These are phyloP conservation scores for Sclerotinia minor DNA, from an alignment of 2,329 filamentous ascomycete genomes.

Conservation along the genomic window DNA sequence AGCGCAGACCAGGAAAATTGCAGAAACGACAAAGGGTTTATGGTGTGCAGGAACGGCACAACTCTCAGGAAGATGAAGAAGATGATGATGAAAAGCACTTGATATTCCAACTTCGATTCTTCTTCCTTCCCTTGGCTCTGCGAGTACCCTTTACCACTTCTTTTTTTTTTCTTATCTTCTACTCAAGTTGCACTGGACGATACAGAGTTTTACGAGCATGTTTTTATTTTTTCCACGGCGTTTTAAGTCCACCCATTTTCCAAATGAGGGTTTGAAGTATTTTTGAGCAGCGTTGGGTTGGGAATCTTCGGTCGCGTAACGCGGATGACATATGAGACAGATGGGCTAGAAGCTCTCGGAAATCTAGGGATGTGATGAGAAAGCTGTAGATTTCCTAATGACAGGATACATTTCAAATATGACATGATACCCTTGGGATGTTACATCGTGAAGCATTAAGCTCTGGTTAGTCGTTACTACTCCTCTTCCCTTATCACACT, in stretches of 20 bases:
- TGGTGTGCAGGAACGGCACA: slow-evolving; percentile 48
- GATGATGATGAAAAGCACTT: slow-evolving; percentile 18
- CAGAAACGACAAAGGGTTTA: slow-evolving; percentile 57
- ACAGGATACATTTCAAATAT: slow-evolving; percentile 20
- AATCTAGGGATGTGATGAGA: slow-evolving; percentile 2
- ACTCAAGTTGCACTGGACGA: neutral
- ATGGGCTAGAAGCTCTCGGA: slow-evolving; percentile 7
- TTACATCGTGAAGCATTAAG: neutral
- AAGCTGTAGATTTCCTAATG: slow-evolving; percentile 16
- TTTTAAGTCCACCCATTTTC: neutral
- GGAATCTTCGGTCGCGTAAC: neutral
- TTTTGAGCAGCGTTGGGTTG: slow-evolving; percentile 4
- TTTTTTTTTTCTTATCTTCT: neutral
- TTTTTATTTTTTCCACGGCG: slow-evolving; percentile 2
- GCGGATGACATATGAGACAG: slow-evolving; percentile 15
- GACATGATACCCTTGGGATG: neutral
- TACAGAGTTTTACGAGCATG: neutral
- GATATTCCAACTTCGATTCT: slow-evolving; percentile 17
- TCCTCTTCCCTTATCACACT: neutral
- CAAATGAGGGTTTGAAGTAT: slow-evolving; percentile 9
- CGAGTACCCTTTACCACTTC: slow-evolving; percentile 3
- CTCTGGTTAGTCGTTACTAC: neutral
- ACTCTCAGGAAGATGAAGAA: slow-evolving; percentile 34
- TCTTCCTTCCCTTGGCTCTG: neutral
- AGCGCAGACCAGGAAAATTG: slow-evolving; percentile 52